phyloP scores from a whole-genome alignment of 805 yeast genomes.

The Cephaloascus albidus region DNA sequence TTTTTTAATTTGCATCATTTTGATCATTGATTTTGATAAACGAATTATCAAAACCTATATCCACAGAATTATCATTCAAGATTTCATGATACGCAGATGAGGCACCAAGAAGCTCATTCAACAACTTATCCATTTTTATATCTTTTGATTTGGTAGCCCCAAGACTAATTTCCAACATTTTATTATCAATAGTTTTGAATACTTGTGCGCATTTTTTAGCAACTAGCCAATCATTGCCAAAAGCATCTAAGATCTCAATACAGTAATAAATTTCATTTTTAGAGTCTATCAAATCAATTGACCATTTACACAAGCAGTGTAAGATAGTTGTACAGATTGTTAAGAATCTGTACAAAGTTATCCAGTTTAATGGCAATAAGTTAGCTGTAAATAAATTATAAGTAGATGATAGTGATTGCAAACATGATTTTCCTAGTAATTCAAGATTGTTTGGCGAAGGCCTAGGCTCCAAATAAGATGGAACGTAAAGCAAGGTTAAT shows the following conservation, averaged over 20 bases:
- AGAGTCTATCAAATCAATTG: conserved; percentile 34
- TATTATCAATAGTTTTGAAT: conserved; percentile 31
- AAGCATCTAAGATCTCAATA: conserved; percentile 35
- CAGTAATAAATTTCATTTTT: conserved; percentile 36
- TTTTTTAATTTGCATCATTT: too few relatives aligned
- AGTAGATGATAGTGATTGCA: conserved; percentile 35
- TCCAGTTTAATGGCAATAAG: conserved; percentile 40
- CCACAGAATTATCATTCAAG: conserved; percentile 35
- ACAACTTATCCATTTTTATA: conserved; percentile 22
- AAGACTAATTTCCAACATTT: conserved; percentile 33
- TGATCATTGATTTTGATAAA: too few relatives aligned
- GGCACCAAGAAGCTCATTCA: conserved; percentile 32
- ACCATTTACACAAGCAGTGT: conserved; percentile 36
- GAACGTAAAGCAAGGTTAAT: conserved; percentile 36
- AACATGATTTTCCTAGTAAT: conserved; percentile 33
- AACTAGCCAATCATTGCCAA: conserved; percentile 36
- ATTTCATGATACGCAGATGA: conserved; percentile 35
- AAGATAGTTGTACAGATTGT: conserved; percentile 37
- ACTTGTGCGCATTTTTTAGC: conserved; percentile 35
- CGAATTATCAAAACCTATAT: conserved; percentile 32
- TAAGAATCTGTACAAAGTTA: conserved; percentile 34
- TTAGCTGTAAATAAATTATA: conserved; percentile 34
- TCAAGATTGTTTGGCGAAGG: conserved; percentile 30
- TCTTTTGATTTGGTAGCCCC: conserved; percentile 24
- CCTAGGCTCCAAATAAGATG: conserved; percentile 36